Evolutionary conservation across 1,284 basidiomycete genomes (phyloP), one percentile per base, ranked within the genome.

Genomic region (Ganoderma resinaceum): DNA sequence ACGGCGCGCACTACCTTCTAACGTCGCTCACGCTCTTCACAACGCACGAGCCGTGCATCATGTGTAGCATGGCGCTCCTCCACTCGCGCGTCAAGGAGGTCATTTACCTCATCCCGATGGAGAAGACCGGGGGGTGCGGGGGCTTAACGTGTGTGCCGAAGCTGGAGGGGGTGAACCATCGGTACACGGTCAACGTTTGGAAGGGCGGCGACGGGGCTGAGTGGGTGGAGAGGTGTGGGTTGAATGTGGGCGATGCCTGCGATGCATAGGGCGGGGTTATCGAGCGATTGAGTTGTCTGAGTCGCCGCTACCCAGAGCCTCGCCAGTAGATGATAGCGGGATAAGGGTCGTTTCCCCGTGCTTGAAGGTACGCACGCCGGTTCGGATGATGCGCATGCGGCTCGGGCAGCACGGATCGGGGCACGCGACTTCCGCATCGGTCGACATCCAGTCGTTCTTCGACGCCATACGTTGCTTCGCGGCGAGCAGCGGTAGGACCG

Each of bases 41-140:
- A 62, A 95, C 95, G 2, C 96, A 98, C 79, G 96, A 98, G 75
- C 96, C 97, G 2, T 98, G 97, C 75, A 87, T 98, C 67, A 95
- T 98, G 93, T 98, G 97, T 78, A 89, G 90, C 72, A 98, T 98
- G 97, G 95, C 95, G 1, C 82, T 98, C 23, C 81, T 97, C 8
- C 97, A 98, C 80, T 95, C 94, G 2, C 87, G 97, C 26, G 95
- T 97, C 63, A 91, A 93, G 73, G 92, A 96, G 72, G 87, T 97
- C 5, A 80, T 94, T 70, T 96, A 91, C 76, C 77, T 96, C 29
- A 77, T 87, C 42, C 87, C 93, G 0, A 93, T 92, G 91, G 75
- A 84, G 38, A 78, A 85, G 67, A 93, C 91, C 0, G 94, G 94
- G 43, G 94, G 93, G 0, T 94, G 92, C 70, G 92, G 92, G 18